A percentile compares a stretch with the other conserved stretches of the same genome.
Evolutionary conservation across 2,329 filamentous ascomycete genomes (phyloP).

Genomic region (Ophiostoma sp.): DNA sequence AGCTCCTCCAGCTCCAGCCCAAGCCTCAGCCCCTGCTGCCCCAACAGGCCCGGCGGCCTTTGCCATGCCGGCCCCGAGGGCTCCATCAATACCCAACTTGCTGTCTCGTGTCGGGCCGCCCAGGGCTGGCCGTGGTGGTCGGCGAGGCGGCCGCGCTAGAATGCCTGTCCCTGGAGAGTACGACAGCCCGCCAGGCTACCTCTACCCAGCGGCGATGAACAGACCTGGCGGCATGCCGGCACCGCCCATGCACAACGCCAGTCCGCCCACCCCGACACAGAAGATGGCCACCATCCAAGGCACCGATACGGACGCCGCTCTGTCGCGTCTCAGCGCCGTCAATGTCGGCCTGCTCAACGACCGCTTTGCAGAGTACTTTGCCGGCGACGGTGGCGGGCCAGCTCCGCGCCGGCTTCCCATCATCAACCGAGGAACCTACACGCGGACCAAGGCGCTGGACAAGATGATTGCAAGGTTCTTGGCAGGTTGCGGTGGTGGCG

Average conservation of each 20-base stretch:
- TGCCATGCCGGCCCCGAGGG: slow-evolving; percentile 56
- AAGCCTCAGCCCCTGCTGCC: neutral
- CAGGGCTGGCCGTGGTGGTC: slow-evolving; percentile 29
- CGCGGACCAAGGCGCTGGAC: slow-evolving; percentile 80
- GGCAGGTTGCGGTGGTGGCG: slow-evolving; percentile 25
- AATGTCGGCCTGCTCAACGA: slow-evolving; percentile 79
- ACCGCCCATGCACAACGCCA: neutral
- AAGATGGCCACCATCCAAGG: slow-evolving; percentile 74
- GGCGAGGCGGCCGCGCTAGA: neutral
- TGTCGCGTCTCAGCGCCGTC: slow-evolving; percentile 84
- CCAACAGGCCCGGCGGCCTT: neutral
- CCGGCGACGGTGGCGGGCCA: slow-evolving; percentile 43
- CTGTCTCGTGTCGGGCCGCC: slow-evolving; percentile 42
- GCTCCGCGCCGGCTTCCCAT: slow-evolving; percentile 70
- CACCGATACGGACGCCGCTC: slow-evolving; percentile 86
- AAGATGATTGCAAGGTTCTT: slow-evolving; percentile 69
- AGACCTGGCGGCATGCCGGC: neutral
- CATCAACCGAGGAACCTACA: slow-evolving; percentile 97
- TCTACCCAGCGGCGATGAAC: neutral
- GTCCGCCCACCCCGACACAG: neutral
- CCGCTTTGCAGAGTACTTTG: slow-evolving; percentile 67
- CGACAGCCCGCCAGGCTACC: neutral
- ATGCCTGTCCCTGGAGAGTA: neutral
- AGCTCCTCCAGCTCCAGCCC: neutral
- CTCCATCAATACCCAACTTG: slow-evolving; percentile 68